Conservation (phyloP, 2,329 filamentous ascomycete genomes). For the Penicillium aurantiogriseum region DNA sequence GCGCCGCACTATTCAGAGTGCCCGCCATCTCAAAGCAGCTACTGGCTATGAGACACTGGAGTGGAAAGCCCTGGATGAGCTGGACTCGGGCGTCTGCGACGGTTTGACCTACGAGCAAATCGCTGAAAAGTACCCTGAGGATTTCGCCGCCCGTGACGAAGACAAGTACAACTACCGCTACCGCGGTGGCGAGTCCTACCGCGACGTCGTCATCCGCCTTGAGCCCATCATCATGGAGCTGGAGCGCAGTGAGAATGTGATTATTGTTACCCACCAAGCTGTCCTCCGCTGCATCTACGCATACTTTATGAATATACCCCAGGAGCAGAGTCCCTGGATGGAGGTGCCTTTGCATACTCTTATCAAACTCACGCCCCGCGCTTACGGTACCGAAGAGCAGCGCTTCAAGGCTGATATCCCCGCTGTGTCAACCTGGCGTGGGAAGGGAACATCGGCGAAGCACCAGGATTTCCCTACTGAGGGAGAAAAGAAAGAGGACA, state of each 20-base stretch:
- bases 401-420: constrained; percentile 87
- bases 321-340: constrained; percentile 95
- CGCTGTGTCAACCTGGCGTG: constrained; percentile 93
- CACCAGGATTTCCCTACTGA: constrained; percentile 58
- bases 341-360: constrained; percentile 94
- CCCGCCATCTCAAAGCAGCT: constrained; percentile 72
- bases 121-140: constrained; percentile 83
- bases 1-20: constrained; percentile 85
- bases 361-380: constrained; percentile 92
- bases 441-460: constrained; percentile 87
- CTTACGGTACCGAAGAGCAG: constrained; percentile 89
- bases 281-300: constrained; percentile 96
- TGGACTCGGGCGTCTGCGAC: constrained; percentile 95
- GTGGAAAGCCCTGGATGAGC: constrained; percentile 97
- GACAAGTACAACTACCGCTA: constrained; percentile 99
- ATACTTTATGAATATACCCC: constrained; percentile 97
- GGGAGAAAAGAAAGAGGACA: constrained; percentile 18
- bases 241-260: constrained; percentile 91
- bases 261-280: constrained; percentile 97
- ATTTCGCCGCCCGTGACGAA: constrained; percentile 91
- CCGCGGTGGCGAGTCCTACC: constrained; percentile 90
- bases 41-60: constrained; percentile 82
- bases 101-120: constrained; percentile 96
- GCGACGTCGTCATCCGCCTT: constrained; percentile 93
- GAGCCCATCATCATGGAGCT: constrained; percentile 99